A percentile compares a stretch with the other conserved stretches of the same genome.
These are phyloP conservation scores for Apiospora marii DNA, from an alignment of 2,329 filamentous ascomycete genomes.

Conservation along the genomic window DNA sequence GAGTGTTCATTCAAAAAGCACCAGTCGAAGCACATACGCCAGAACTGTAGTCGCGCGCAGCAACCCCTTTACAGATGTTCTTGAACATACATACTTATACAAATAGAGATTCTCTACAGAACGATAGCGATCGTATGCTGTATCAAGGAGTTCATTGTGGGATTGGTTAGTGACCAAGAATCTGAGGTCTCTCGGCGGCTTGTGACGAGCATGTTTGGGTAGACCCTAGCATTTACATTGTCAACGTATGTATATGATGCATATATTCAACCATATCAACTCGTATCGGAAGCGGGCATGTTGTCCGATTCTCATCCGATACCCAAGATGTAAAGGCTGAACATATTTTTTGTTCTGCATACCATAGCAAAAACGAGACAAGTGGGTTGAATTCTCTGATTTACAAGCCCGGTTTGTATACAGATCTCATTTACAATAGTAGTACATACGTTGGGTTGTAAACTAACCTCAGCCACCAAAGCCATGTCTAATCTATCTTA, in stretches of 20 bases:
- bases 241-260: neutral
- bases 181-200: too few species aligned
- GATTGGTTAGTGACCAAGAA: too few species aligned
- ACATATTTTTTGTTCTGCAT: neutral
- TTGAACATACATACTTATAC: too few species aligned
- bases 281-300: neutral
- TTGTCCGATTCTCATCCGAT: neutral
- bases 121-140: neutral
- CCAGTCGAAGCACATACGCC: too few species aligned
- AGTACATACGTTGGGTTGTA: slow-evolving; percentile 22
- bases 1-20: too few species aligned
- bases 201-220: too few species aligned
- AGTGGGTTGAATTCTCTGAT: neutral
- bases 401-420: slow-evolving; percentile 18
- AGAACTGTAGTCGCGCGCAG: too few species aligned
- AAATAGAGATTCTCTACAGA: too few species aligned
- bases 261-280: neutral
- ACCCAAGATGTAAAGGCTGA: neutral
- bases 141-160: neutral
- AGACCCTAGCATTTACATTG: neutral
- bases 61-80: too few species aligned
- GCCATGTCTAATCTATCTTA: slow-evolving; percentile 29
- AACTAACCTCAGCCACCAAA: neutral
- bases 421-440: slow-evolving; percentile 27
- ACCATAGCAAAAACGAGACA: neutral